Conservation (phyloP, 2,329 filamentous ascomycete species). For the Hymenoscyphus occultus region DNA sequence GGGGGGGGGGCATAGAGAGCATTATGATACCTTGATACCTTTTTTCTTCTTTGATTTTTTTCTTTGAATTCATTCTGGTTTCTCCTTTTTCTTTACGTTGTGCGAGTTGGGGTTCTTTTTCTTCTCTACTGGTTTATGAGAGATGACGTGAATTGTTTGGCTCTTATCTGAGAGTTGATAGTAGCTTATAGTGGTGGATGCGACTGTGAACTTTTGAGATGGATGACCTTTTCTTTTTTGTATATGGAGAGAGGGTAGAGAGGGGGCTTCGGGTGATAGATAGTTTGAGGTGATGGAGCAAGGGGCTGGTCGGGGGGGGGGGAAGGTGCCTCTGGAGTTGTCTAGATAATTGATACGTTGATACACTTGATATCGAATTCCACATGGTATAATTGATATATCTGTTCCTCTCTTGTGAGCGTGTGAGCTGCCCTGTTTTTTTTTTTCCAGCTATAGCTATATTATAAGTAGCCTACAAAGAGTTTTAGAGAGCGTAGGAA, state of each 20-base stretch:
- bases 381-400: too few relatives aligned
- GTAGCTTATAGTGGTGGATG: neutral
- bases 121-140: neutral
- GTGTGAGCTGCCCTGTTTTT: too few relatives aligned
- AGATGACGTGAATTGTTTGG: neutral
- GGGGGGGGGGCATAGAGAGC: slow-evolving; percentile 7
- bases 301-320: neutral
- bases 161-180: too few relatives aligned
- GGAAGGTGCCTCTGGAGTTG: too few relatives aligned
- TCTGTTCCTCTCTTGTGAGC: too few relatives aligned
- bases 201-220: neutral
- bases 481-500: too few relatives aligned
- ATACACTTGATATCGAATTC: too few relatives aligned
- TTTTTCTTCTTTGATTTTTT: slow-evolving; percentile 1
- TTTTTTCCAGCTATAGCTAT: too few relatives aligned
- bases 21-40: slow-evolving; percentile 18
- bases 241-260: neutral
- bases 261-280: neutral
- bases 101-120: neutral
- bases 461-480: too few relatives aligned
- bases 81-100: neutral
- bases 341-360: too few relatives aligned
- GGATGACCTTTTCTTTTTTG: neutral
- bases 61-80: too few relatives aligned
- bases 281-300: neutral